phyloP scores from a whole-genome alignment of 2,329 filamentous ascomycete species.

The Ceratocystis cacaofunesta region DNA sequence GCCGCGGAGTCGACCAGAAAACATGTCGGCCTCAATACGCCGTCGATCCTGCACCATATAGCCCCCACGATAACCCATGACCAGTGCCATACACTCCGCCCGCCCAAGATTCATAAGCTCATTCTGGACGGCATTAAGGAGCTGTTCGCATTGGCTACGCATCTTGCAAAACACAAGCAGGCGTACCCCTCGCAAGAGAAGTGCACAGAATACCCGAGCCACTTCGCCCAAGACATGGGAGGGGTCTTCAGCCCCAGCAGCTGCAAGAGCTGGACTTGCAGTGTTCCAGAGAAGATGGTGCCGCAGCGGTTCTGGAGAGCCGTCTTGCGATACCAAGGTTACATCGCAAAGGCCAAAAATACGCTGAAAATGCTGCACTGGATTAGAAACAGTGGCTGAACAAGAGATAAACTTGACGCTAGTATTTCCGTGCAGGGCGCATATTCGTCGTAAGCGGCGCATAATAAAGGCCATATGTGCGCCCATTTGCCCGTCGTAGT shows the following conservation, averaged over 20 bases:
- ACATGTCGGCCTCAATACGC: constrained; percentile 88
- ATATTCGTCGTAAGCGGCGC: constrained; percentile 73
- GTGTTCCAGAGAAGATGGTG: constrained; percentile 14
- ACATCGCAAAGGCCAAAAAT: constrained; percentile 84
- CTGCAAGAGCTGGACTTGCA: background rate
- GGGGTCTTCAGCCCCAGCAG: constrained; percentile 4
- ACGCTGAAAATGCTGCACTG: constrained; percentile 75
- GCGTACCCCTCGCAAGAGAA: constrained; percentile 74
- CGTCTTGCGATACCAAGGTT: constrained; percentile 73
- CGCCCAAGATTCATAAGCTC: constrained; percentile 62
- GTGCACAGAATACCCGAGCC: constrained; percentile 78
- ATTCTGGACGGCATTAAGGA: constrained; percentile 64
- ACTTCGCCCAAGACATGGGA: constrained; percentile 42
- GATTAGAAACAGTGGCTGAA: constrained; percentile 91
- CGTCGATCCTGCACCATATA: constrained; percentile 86
- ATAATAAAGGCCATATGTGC: constrained; percentile 92
- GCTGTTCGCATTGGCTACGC: constrained; percentile 71
- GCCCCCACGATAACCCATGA: constrained; percentile 92
- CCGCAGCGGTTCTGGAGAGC: constrained; percentile 48
- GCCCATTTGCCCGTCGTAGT: constrained; percentile 90
- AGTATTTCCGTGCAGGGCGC: constrained; percentile 81
- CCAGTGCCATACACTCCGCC: constrained; percentile 57
- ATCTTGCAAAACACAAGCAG: constrained; percentile 89
- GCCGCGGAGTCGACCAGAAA: constrained; percentile 80
- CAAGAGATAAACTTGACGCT: constrained; percentile 69